phyloP scores from a whole-genome alignment of 1,284 basidiomycete genomes.

The Apiotrichum porosum region DNA sequence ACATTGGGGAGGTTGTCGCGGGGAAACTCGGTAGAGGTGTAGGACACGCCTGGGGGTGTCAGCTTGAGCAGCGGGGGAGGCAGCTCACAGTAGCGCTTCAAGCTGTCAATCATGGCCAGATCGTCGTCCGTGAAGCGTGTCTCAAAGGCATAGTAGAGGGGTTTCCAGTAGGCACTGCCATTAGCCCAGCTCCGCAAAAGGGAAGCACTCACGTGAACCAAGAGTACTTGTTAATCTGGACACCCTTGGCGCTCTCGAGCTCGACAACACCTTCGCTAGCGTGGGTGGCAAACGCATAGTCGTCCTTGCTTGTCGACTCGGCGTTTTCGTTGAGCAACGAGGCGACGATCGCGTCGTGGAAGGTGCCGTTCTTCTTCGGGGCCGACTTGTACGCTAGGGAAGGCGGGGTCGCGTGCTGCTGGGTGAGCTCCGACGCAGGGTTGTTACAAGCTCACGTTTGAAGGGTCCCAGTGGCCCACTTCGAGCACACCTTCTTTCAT shows the following conservation, averaged over 20 bases:
- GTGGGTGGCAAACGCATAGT: constrained; percentile 22
- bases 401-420: constrained; percentile 18
- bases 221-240: constrained; percentile 2
- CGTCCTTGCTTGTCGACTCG: constrained; percentile 20
- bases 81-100: too few species aligned
- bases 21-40: constrained; percentile 25
- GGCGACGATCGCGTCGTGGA: constrained; percentile 19
- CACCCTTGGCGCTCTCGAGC: constrained; percentile 22
- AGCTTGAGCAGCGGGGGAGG: too few species aligned
- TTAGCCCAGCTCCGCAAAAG: not conserved
- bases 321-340: constrained; percentile 1
- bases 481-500: constrained; percentile 29
- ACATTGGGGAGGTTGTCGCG: constrained; percentile 14
- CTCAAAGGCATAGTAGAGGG: constrained; percentile 21
- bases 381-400: constrained; percentile 24
- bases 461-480: constrained; percentile 36
- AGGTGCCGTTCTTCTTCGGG: constrained; percentile 28
- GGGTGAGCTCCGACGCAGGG: not conserved
- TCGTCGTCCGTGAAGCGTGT: too few species aligned
- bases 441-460: constrained; percentile 20
- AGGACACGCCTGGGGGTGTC: constrained; percentile 25
- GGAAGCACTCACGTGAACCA: constrained; percentile 32
- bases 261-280: constrained; percentile 10
- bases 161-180: constrained; percentile 12
- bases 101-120: too few species aligned